These are phyloP conservation scores for Chaetomium globosum DNA, from an alignment of 2,329 filamentous ascomycete genomes.

Conservation along the genomic window DNA sequence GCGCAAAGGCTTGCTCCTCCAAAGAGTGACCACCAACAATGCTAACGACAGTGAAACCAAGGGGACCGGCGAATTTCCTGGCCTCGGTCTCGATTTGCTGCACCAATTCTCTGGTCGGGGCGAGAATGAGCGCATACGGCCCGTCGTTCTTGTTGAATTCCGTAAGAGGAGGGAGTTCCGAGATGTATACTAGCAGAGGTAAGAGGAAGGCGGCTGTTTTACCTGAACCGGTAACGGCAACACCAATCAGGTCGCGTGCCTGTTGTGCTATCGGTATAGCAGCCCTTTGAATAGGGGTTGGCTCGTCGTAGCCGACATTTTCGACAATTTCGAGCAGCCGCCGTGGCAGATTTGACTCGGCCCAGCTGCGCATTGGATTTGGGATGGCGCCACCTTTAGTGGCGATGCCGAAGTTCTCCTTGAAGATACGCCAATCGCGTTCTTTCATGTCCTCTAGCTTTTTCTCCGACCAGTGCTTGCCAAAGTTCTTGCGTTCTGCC, in stretches of 20 bases:
- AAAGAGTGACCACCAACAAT: constrained; percentile 97
- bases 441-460: constrained; percentile 90
- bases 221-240: constrained; percentile 96
- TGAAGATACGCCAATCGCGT: constrained; percentile 98
- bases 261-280: constrained; percentile 94
- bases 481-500: constrained; percentile 71
- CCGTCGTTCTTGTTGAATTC: constrained; percentile 90
- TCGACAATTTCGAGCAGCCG: constrained; percentile 79
- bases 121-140: constrained; percentile 94
- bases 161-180: constrained; percentile 80
- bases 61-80: constrained; percentile 83
- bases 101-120: constrained; percentile 93
- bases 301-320: constrained; percentile 86
- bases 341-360: constrained; percentile 78
- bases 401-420: constrained; percentile 95
- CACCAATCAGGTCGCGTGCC: constrained; percentile 93
- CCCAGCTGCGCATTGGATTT: constrained; percentile 94
- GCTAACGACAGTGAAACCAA: constrained; percentile 93
- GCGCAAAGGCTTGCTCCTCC: constrained; percentile 87
- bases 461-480: constrained; percentile 97
- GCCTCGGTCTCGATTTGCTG: constrained; percentile 97
- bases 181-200: constrained; percentile 91
- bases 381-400: constrained; percentile 92
- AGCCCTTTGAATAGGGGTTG: constrained; percentile 87
- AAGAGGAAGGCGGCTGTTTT: constrained; percentile 96